These are phyloP conservation scores for Entomortierella lignicola DNA, from an alignment of 192 early-diverging fungal species.

Conservation along the genomic window DNA sequence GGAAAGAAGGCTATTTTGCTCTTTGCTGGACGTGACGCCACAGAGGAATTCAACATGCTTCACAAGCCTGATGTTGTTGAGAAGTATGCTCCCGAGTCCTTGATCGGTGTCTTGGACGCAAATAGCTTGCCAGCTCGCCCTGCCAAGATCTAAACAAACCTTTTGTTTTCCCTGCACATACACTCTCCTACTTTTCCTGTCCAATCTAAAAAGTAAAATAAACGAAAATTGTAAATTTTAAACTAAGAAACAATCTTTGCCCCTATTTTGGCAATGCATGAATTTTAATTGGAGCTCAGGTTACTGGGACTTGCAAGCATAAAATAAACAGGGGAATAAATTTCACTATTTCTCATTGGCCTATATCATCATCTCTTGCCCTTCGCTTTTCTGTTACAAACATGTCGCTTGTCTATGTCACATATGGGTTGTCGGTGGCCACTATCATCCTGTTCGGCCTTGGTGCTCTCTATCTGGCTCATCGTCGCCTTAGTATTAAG, in stretches of 20 bases:
- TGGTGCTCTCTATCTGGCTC: constrained; percentile 40
- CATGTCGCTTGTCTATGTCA: neutral
- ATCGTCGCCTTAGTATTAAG: constrained; percentile 33
- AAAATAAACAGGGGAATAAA: no score
- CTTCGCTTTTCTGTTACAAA: neutral
- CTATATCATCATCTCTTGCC: neutral
- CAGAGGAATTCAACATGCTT: constrained; percentile 87
- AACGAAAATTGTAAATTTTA: neutral
- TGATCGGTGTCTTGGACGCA: constrained; percentile 42
- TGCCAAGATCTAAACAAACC: constrained; percentile 35
- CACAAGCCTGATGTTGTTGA: constrained; percentile 86
- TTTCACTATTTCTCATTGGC: no score
- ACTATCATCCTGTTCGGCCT: constrained; percentile 47
- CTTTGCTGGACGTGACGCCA: constrained; percentile 88
- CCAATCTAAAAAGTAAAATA: neutral
- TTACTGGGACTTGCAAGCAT: no score
- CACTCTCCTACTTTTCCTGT: neutral
- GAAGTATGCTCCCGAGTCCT: constrained; percentile 68
- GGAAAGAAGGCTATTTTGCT: constrained; percentile 88
- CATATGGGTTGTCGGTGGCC: constrained; percentile 15
- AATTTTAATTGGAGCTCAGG: no score
- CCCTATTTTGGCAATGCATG: no score
- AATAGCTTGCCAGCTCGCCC: constrained; percentile 48
- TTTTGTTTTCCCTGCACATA: neutral
- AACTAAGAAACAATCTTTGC: neutral